These are phyloP conservation scores for Leishmania tarentolae DNA, from an alignment of 208 protist genomes.

Conservation along the genomic window DNA sequence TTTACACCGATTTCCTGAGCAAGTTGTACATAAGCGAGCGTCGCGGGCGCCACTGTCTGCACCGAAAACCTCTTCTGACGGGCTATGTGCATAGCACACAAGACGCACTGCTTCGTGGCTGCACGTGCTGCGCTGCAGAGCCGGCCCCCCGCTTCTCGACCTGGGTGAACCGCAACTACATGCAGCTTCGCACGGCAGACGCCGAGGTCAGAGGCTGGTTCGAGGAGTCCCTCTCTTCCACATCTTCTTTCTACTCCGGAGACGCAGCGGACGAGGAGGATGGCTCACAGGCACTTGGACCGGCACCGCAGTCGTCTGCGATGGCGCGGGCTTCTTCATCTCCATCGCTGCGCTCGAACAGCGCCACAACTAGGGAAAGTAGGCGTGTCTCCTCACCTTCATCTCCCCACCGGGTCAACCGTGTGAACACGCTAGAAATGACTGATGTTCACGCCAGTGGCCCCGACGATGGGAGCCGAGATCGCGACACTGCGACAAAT, in stretches of 20 bases:
- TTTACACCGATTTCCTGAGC: conserved; percentile 35
- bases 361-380: no score
- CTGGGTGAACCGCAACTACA: conserved; percentile 29
- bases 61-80: conserved; percentile 22
- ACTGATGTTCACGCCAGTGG: neutral
- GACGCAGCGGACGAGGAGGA: neutral
- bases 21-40: conserved; percentile 33
- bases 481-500: neutral
- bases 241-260: neutral
- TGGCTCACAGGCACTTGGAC: neutral
- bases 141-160: conserved; percentile 33
- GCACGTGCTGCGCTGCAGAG: conserved; percentile 23
- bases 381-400: neutral
- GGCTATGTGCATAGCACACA: conserved; percentile 34
- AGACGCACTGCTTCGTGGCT: conserved; percentile 27
- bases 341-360: neutral
- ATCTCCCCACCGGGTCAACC: neutral
- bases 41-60: conserved; percentile 29
- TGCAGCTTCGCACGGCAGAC: conserved; percentile 26
- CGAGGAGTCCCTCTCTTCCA: no score
- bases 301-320: neutral
- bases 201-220: neutral
- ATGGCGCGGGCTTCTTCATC: neutral
- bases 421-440: neutral
- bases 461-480: neutral